These are phyloP conservation scores for Pinus taeda DNA, from an alignment of 75 land plant species.

Conservation along the genomic window DNA sequence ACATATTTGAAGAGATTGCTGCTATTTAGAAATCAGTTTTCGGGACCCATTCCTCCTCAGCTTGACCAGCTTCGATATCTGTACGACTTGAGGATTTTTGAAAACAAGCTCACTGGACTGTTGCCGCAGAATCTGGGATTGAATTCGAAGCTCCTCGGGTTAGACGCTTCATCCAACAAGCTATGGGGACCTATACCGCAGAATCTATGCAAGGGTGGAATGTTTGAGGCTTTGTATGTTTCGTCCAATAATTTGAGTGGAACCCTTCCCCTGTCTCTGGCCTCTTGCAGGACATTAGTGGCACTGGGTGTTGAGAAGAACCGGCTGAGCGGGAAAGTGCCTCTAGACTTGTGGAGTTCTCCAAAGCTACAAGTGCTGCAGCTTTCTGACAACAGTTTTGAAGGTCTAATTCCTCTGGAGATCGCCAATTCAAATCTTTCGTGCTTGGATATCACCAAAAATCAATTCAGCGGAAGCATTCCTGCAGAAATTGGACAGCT, in stretches of 20 bases:
- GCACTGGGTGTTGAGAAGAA: slow-evolving; percentile 15
- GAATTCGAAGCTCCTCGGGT: not conserved
- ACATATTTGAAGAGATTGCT: not conserved
- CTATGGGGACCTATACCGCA: slow-evolving; percentile 25
- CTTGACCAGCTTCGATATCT: slow-evolving; percentile 23
- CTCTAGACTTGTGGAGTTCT: slow-evolving; percentile 17
- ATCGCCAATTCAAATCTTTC: slow-evolving; percentile 1
- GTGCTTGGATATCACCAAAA: slow-evolving; percentile 13
- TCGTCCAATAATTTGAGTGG: slow-evolving; percentile 25
- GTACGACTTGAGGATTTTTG: slow-evolving; percentile 4
- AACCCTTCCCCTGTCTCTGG: slow-evolving; percentile 21
- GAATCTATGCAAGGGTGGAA: slow-evolving; percentile 25
- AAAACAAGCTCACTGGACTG: slow-evolving; percentile 12
- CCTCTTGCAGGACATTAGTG: slow-evolving; percentile 12
- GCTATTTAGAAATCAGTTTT: not conserved
- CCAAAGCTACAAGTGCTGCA: slow-evolving; percentile 12
- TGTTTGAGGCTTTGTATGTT: slow-evolving; percentile 13
- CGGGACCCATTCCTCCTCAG: slow-evolving; percentile 8
- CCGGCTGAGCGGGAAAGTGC: slow-evolving; percentile 25
- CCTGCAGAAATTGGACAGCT: slow-evolving; percentile 20
- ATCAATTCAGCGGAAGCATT: slow-evolving; percentile 13
- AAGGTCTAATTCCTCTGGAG: slow-evolving; percentile 3
- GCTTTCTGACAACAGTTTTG: slow-evolving; percentile 5
- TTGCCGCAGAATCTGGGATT: slow-evolving; percentile 9
- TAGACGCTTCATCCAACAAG: not conserved